Evolutionary conservation across 179 eudicot genomes (phyloP).

Genomic region (Beta macrorhiza): DNA sequence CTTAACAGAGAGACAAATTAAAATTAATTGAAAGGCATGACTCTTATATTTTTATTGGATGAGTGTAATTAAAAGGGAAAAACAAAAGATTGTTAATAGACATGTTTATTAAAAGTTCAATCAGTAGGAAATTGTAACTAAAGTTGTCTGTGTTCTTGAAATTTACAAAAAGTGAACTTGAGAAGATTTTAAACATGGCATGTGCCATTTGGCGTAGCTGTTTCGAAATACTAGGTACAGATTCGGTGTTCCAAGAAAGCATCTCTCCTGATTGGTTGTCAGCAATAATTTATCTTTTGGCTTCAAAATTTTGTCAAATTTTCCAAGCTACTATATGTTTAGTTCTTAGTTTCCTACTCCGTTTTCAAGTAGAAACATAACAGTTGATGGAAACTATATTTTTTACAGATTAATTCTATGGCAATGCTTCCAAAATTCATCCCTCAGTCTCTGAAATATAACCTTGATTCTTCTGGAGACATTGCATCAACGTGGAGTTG

Average conservation of each 20-base stretch:
- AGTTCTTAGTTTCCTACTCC: neutral
- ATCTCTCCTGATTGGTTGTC: neutral
- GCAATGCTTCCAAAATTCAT: slow-evolving; percentile 51
- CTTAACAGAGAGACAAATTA: too few relatives aligned
- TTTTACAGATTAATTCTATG: slow-evolving; percentile 70
- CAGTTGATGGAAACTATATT: neutral
- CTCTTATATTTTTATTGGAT: too few relatives aligned
- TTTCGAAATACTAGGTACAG: too few relatives aligned
- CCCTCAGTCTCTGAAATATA: slow-evolving; percentile 38
- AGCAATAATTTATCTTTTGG: neutral
- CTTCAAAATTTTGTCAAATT: neutral
- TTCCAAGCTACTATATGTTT: neutral
- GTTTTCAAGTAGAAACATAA: slow-evolving; percentile 1
- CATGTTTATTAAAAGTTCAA: too few relatives aligned
- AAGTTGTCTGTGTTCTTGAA: too few relatives aligned
- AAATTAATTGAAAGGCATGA: too few relatives aligned
- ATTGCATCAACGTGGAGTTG: slow-evolving; percentile 70
- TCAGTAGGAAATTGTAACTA: too few relatives aligned
- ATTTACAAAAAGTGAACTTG: too few relatives aligned
- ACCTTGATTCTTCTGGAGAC: slow-evolving; percentile 39
- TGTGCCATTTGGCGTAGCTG: too few relatives aligned
- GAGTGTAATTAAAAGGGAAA: too few relatives aligned
- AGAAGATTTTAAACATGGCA: too few relatives aligned
- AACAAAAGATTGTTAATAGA: too few relatives aligned
- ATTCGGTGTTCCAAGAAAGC: neutral